Evolutionary conservation across 2,329 filamentous ascomycete species (phyloP).

Genomic region (Diaporthe vaccinii): DNA sequence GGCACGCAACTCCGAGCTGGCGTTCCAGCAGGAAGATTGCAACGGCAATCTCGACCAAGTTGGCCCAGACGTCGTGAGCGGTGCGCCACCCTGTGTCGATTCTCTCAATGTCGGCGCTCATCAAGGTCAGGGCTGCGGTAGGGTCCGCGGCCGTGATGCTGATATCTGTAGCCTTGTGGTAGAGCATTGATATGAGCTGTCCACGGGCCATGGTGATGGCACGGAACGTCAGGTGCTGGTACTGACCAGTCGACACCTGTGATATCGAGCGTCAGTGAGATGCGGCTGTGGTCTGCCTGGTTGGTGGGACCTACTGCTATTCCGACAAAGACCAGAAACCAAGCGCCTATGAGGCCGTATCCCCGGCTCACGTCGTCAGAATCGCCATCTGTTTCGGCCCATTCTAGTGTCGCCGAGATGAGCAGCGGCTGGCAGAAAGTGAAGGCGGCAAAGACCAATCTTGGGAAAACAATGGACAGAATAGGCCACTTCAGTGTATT

Average conservation of each 20-base stretch:
- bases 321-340: constrained; percentile 56
- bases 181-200: constrained; percentile 60
- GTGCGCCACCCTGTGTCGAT: constrained; percentile 51
- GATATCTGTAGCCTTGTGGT: constrained; percentile 57
- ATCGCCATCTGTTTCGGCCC: constrained; percentile 47
- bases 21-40: constrained; percentile 64
- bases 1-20: constrained; percentile 4
- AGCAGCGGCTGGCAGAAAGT: constrained; percentile 61
- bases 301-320: constrained; percentile 51
- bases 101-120: constrained; percentile 62
- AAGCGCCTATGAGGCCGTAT: constrained; percentile 57
- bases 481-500: constrained; percentile 40
- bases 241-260: constrained; percentile 47
- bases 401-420: constrained; percentile 51
- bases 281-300: not conserved
- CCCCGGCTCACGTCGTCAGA: constrained; percentile 44
- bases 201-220: constrained; percentile 54
- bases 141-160: constrained; percentile 52
- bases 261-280: not conserved
- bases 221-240: constrained; percentile 53
- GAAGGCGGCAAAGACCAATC: constrained; percentile 56
- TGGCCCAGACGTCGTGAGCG: constrained; percentile 73
- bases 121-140: constrained; percentile 59
- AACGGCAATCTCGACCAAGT: constrained; percentile 66
- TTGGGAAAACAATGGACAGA: constrained; percentile 51